These are phyloP conservation scores for Sporothrix protearum DNA, from an alignment of 2,329 filamentous ascomycete species.

Conservation along the genomic window DNA sequence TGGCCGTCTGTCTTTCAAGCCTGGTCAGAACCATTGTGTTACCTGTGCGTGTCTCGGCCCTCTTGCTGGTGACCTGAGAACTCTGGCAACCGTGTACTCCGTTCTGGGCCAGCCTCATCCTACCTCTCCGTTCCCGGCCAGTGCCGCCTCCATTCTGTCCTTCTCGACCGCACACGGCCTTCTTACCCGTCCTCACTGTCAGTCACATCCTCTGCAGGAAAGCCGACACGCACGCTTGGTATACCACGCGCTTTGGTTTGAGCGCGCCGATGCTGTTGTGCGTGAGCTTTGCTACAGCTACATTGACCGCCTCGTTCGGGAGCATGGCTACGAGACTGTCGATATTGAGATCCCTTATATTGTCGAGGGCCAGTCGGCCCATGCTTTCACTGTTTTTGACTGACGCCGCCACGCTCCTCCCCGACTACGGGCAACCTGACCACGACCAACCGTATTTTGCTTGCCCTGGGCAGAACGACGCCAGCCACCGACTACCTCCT, in stretches of 20 bases:
- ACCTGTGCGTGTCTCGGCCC: conserved; percentile 65
- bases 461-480: conserved; percentile 60
- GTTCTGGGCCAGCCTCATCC: conserved; percentile 63
- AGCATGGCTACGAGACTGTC: conserved; percentile 52
- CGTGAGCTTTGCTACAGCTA: conserved; percentile 42
- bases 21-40: conserved; percentile 55
- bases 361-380: conserved; percentile 64
- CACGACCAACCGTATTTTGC: conserved; percentile 61
- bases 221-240: conserved; percentile 52
- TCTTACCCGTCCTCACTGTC: conserved; percentile 12
- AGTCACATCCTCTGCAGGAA: background rate
- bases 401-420: conserved; percentile 51
- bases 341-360: conserved; percentile 57
- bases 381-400: conserved; percentile 72
- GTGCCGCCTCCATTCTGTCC: conserved; percentile 31
- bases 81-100: conserved; percentile 63
- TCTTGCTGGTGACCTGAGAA: conserved; percentile 63
- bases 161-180: conserved; percentile 27
- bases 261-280: conserved; percentile 41
- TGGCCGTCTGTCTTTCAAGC: conserved; percentile 60
- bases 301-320: conserved; percentile 51
- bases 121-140: conserved; percentile 50
- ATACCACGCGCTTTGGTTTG: conserved; percentile 63
- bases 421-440: conserved; percentile 47
- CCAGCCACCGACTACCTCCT: conserved; percentile 64